Evolutionary conservation across 768 basidiomycete species (phyloP), one percentile per base, ranked within the genome.

Genomic region (Tulasnella sp.): DNA sequence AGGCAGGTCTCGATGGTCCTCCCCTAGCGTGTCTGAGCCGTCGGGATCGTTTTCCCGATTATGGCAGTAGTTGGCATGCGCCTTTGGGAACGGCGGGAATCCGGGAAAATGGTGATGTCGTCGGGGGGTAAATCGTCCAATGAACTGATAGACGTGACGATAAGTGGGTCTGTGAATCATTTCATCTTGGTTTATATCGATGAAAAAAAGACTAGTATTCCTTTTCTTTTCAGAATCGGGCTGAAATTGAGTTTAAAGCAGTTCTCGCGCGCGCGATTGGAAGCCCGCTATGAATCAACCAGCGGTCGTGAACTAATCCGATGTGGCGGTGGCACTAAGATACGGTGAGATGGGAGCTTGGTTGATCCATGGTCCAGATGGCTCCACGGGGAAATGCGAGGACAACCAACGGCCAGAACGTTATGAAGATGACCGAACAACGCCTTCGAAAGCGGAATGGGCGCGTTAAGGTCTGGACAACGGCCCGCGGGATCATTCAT

Each of bases 161-260:
- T 64, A 64, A 64, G 22, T 29, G 58, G 25, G 25, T n/a, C 58
- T n/a, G 31, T 1, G 31, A 34, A 64, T 64, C 17, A 58, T 58
- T 29, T 58, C 25, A 58, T 22, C 42, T 42, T 8, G 42, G 42
- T 25, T 12, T 12, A 8, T 3, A 34, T 64, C 58, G 58, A 64
- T 49, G 11, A 34, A 15, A 31, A 31, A 22, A 11, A 22, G 31
- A n/a, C n/a, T n/a, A n/a, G 14, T 64, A 29, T 25, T 34, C 58
- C 58, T 64, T 29, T 64, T 64, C 58, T 34, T 7, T 64, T 25
- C 58, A 34, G 58, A 64, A 64, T 14, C 25, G 8, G 58, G 58
- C 58, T 64, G 58, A 64, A 64, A 34, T 64, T 64, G 58, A 64
- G 58, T 64, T 64, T 64, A 64, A 64, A 31, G 58, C 58, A 64